A percentile compares a stretch with the other conserved stretches of the same genome.
Evolutionary conservation across 352 stramenopile genomes (phyloP).

Genomic region (Globisporangium cylindrosporum): DNA sequence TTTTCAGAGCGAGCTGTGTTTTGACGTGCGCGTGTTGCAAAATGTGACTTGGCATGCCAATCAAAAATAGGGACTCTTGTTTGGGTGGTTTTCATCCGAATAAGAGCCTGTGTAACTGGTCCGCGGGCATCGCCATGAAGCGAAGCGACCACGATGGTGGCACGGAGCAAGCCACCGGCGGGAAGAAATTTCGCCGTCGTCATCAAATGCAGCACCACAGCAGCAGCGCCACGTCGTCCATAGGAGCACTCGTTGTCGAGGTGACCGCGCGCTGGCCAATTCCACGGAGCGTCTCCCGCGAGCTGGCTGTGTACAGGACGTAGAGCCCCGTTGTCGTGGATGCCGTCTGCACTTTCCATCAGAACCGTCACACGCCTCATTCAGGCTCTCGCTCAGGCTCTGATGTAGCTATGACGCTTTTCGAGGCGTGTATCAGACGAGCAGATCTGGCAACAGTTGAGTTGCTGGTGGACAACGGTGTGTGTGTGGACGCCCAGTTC

Average conservation of each 20-base stretch:
- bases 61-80: no score
- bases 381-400: neutral
- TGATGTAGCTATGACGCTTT: neutral
- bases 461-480: neutral
- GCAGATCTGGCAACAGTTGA: neutral
- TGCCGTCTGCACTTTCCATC: neutral
- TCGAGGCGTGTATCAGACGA: neutral
- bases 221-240: neutral
- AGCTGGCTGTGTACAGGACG: neutral
- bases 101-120: no score
- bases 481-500: neutral
- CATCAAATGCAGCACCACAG: neutral
- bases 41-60: no score
- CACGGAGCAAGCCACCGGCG: neutral
- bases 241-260: neutral
- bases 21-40: no score
- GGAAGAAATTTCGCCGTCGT: neutral
- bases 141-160: neutral
- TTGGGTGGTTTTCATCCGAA: no score
- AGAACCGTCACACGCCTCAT: neutral
- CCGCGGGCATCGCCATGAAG: neutral
- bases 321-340: neutral
- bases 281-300: neutral
- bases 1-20: neutral
- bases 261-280: no score